Evolutionary conservation across 1,284 basidiomycete species (phyloP).

Genomic region (Apiotrichum sp.): DNA sequence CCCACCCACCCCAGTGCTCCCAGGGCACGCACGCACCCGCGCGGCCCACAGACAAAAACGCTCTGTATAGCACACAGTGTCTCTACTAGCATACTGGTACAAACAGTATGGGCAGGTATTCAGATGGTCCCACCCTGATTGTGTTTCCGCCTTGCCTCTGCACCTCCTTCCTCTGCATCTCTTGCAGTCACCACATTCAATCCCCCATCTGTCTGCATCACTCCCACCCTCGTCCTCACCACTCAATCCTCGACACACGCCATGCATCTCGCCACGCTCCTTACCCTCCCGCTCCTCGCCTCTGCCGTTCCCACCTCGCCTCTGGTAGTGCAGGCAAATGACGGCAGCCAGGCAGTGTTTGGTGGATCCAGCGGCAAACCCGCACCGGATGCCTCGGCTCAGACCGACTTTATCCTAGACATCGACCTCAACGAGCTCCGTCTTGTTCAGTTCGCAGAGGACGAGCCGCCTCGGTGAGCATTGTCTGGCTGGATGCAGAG

Average conservation of each 20-base stretch:
- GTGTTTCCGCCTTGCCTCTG: no score
- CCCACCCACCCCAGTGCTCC: no score
- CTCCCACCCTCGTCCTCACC: not conserved
- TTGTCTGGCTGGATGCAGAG: not conserved
- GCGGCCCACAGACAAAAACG: no score
- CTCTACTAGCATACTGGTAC: no score
- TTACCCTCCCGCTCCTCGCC: conserved; percentile 31
- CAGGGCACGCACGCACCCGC: no score
- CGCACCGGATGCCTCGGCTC: not conserved
- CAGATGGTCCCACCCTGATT: no score
- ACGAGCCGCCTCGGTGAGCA: conserved; percentile 51
- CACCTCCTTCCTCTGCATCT: no score
- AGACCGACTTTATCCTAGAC: conserved; percentile 38
- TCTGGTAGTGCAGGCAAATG: not conserved
- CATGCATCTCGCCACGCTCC: conserved; percentile 35
- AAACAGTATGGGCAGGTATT: no score
- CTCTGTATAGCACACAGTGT: no score
- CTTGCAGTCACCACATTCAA: no score
- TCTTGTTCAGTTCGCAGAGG: conserved; percentile 66
- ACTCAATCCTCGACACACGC: conserved; percentile 1
- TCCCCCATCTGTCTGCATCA: not conserved
- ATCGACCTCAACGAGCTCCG: conserved; percentile 66
- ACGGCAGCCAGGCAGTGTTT: conserved; percentile 2
- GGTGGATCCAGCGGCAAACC: not conserved
- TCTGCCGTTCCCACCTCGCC: conserved; percentile 29